These are phyloP conservation scores for Halteria grandinella DNA, from an alignment of 73 alveolate species.

Conservation along the genomic window DNA sequence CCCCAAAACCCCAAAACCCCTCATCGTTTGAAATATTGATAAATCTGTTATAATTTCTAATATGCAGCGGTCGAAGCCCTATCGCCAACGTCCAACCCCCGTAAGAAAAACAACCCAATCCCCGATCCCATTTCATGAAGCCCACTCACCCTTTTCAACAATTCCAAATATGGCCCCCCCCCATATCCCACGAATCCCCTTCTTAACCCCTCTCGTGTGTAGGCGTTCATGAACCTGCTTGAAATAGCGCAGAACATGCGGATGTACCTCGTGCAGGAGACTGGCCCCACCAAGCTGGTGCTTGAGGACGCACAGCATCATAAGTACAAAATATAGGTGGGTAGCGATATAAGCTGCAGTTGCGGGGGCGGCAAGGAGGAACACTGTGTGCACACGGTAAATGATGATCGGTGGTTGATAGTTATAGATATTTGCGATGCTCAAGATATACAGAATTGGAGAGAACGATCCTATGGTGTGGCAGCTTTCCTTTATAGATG, in stretches of 20 bases:
- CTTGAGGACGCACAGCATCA: conserved; percentile 20
- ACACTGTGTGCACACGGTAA: conserved; percentile 54
- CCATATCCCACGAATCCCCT: background rate
- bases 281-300: conserved; percentile 42
- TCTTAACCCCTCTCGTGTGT: background rate
- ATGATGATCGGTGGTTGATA: too few species aligned
- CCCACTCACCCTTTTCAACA: too few species aligned
- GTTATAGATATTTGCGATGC: conserved; percentile 24
- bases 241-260: conserved; percentile 18
- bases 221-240: conserved; percentile 28
- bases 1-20: conserved; percentile 60
- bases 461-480: conserved; percentile 45
- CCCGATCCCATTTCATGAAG: too few species aligned
- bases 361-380: conserved; percentile 55
- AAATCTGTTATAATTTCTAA: background rate
- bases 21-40: background rate
- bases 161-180: too few species aligned
- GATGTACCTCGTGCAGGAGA: conserved; percentile 29
- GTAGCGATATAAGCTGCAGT: conserved; percentile 23
- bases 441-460: background rate
- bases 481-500: conserved; percentile 48
- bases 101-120: too few species aligned
- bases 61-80: conserved; percentile 30
- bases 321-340: conserved; percentile 39
- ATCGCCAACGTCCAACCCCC: conserved; percentile 38